Evolutionary conservation across 176 grass and related monocot species (phyloP).

Genomic region (Musa schizocarpa): DNA sequence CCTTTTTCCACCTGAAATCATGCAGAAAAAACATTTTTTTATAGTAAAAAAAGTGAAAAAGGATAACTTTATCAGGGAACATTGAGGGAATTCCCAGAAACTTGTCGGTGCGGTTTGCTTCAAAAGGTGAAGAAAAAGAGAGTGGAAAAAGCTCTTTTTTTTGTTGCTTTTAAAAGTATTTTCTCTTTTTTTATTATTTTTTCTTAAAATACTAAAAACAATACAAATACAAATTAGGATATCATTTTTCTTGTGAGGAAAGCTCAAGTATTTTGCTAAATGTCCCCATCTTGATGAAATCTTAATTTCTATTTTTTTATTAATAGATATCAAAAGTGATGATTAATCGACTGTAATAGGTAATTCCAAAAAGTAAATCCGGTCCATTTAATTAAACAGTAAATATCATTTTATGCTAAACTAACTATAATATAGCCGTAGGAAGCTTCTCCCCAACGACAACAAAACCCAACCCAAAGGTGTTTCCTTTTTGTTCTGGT

Average conservation of each 20-base stretch:
- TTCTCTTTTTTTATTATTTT: background rate
- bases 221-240: no score
- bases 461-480: conserved; percentile 6
- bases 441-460: background rate
- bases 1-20: background rate
- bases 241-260: no score
- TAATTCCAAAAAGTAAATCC: no score
- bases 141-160: background rate
- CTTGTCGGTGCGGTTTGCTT: background rate
- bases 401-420: background rate
- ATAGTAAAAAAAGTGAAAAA: background rate
- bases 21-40: background rate
- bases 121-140: background rate
- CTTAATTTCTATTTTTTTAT: no score
- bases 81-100: background rate
- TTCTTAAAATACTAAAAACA: no score
- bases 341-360: no score
- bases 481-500: background rate
- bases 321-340: no score
- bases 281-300: no score
- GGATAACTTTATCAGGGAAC: background rate
- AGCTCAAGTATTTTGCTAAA: no score
- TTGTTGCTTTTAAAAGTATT: background rate
- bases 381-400: no score
- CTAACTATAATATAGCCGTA: background rate